Evolutionary conservation across 208 protist genomes (phyloP).

Genomic region (Polymyxa betae): DNA sequence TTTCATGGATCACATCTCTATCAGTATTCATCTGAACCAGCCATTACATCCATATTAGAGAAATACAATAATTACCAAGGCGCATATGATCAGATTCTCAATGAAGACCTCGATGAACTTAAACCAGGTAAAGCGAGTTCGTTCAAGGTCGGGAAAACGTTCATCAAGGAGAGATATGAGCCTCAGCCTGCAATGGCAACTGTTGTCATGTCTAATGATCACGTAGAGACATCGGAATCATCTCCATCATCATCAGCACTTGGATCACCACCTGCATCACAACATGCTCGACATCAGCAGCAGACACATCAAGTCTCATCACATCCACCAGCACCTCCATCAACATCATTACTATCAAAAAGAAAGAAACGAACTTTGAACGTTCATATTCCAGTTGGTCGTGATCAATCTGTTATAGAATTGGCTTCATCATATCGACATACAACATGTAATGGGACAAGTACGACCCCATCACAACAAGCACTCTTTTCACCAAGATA

Average conservation of each 20-base stretch:
- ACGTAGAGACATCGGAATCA: not conserved
- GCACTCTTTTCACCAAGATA: not conserved
- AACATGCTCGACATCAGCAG: too few species aligned
- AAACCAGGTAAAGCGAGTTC: constrained; percentile 22
- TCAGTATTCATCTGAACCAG: constrained; percentile 9
- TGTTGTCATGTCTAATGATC: not conserved
- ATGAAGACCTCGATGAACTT: constrained; percentile 27
- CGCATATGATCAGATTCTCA: not conserved
- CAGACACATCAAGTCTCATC: not conserved
- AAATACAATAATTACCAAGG: not conserved
- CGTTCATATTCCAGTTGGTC: not conserved
- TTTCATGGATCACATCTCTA: constrained; percentile 63
- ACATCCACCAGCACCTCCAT: not conserved
- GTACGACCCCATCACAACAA: not conserved
- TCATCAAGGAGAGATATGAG: not conserved
- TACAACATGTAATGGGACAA: not conserved
- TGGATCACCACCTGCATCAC: not conserved
- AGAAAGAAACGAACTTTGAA: not conserved
- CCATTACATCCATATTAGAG: constrained; percentile 21
- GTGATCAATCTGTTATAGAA: not conserved
- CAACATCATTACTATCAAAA: not conserved
- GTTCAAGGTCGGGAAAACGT: constrained; percentile 30
- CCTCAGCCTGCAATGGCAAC: not conserved
- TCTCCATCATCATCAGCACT: not conserved
- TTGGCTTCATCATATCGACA: not conserved